Percentiles rank a stretch among this genome's conserved stretches.
Evolutionary conservation across 164 flowering plant genomes (phyloP).

Genomic region (Saururus chinensis): DNA sequence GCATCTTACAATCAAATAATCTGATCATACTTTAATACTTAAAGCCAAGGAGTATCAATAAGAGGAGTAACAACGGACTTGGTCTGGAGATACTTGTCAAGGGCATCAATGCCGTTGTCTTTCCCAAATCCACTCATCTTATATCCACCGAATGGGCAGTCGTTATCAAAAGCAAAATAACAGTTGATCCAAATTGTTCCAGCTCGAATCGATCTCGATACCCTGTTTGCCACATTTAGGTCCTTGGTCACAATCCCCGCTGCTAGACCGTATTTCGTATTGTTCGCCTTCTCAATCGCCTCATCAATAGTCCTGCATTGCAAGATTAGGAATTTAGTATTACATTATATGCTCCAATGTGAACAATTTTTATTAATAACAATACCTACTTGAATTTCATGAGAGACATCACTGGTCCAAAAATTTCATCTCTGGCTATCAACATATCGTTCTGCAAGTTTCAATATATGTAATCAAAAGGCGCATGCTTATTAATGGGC

Average conservation of each 20-base stretch:
- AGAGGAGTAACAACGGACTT: conserved; percentile 71
- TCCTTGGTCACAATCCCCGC: conserved; percentile 69
- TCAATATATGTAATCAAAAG: background rate
- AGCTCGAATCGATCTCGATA: conserved; percentile 64
- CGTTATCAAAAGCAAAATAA: conserved; percentile 45
- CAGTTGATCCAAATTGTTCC: conserved; percentile 73
- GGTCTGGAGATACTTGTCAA: conserved; percentile 53
- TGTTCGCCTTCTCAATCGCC: conserved; percentile 53
- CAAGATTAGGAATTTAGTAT: background rate
- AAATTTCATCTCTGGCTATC: conserved; percentile 63
- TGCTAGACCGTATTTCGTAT: conserved; percentile 57
- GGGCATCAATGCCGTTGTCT: conserved; percentile 48
- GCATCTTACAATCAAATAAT: too few species aligned
- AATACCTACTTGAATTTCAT: conserved; percentile 68
- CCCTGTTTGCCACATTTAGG: conserved; percentile 53
- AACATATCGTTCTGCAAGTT: conserved; percentile 52
- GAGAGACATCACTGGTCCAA: conserved; percentile 69
- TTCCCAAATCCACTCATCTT: conserved; percentile 71
- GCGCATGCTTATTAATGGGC: background rate
- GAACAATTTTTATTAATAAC: too few species aligned
- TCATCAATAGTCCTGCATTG: conserved; percentile 51
- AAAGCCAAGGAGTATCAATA: conserved; percentile 63
- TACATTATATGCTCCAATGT: too few species aligned
- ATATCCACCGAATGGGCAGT: conserved; percentile 62
- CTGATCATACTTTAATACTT: background rate